A percentile compares a stretch with the other conserved stretches of the same genome.
These are phyloP conservation scores for Fallopia convolvulus DNA, from an alignment of 148 eudicot genomes.

Conservation along the genomic window DNA sequence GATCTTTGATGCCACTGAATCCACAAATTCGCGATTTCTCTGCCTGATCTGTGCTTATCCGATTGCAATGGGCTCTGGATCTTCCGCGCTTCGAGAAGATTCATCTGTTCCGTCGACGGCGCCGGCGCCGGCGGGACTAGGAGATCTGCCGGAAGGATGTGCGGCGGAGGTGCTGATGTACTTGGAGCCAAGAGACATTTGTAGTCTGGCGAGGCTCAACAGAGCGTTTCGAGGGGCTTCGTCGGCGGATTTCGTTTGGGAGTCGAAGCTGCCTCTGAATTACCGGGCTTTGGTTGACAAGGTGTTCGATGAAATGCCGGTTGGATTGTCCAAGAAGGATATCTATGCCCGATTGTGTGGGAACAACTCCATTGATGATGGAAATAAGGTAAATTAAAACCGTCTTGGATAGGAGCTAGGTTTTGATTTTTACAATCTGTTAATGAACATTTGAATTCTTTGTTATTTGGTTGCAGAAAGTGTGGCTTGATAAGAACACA, in stretches of 20 bases:
- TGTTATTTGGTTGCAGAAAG: constrained; percentile 38
- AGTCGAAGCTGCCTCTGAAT: constrained; percentile 61
- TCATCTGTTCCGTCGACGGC: constrained; percentile 19
- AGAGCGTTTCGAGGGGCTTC: constrained; percentile 56
- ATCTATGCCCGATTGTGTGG: constrained; percentile 48
- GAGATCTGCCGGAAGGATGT: constrained; percentile 82
- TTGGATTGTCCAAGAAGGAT: constrained; percentile 51
- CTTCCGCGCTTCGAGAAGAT: constrained; percentile 30
- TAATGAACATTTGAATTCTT: not conserved
- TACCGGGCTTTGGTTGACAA: constrained; percentile 34
- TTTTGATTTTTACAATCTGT: not conserved
- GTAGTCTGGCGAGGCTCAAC: constrained; percentile 50
- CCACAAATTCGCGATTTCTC: not conserved
- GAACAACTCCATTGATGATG: constrained; percentile 51
- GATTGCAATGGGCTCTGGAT: constrained; percentile 33
- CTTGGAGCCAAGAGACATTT: constrained; percentile 65
- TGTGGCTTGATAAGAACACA: constrained; percentile 46
- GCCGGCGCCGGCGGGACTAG: constrained; percentile 33
- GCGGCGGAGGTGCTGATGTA: constrained; percentile 55
- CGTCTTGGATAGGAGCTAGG: not conserved
- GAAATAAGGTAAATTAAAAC: constrained; percentile 40
- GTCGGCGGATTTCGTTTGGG: constrained; percentile 89
- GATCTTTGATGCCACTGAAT: not conserved
- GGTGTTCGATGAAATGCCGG: constrained; percentile 31
- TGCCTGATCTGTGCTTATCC: not conserved